phyloP scores from a whole-genome alignment of 768 basidiomycete genomes.

The Suillus subalutaceus region DNA sequence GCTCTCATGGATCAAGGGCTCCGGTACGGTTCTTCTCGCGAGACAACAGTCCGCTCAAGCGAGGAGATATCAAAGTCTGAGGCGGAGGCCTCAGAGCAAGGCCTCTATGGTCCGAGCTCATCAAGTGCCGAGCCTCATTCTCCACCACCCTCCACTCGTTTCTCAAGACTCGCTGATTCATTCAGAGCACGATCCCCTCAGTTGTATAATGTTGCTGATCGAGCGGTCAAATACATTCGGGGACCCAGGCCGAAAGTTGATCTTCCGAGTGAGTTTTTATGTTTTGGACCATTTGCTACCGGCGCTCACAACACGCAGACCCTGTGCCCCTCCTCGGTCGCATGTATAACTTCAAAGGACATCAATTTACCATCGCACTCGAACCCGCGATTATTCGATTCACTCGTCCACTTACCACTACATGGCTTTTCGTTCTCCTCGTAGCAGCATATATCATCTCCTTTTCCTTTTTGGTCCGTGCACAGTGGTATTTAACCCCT shows the following conservation, averaged over 20 bases:
- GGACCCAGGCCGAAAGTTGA: constrained; percentile 64
- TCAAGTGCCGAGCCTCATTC: not conserved
- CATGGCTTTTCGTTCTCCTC: constrained; percentile 59
- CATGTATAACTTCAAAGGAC: constrained; percentile 41
- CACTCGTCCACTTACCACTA: constrained; percentile 54
- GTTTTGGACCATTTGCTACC: not conserved
- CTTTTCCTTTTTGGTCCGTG: constrained; percentile 71
- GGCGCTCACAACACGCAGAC: constrained; percentile 38
- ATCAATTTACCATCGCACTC: constrained; percentile 45
- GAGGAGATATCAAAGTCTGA: constrained; percentile 5
- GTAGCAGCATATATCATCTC: constrained; percentile 66
- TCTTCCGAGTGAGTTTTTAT: constrained; percentile 42
- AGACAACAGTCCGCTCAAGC: constrained; percentile 17
- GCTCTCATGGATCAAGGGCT: constrained; percentile 7
- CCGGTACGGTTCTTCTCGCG: constrained; percentile 14
- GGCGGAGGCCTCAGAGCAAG: constrained; percentile 2
- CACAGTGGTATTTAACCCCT: constrained; percentile 73
- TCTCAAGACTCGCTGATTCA: constrained; percentile 13
- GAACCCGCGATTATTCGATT: constrained; percentile 56
- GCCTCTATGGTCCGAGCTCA: not conserved
- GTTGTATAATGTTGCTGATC: constrained; percentile 17
- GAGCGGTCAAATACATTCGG: constrained; percentile 42
- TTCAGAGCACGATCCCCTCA: constrained; percentile 17
- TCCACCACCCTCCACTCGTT: not conserved
- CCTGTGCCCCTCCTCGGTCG: constrained; percentile 59